Percentiles rank a stretch among this genome's conserved stretches.
Conservation (phyloP, 2,329 filamentous ascomycete species). For the Dactylellina drechsleri region DNA sequence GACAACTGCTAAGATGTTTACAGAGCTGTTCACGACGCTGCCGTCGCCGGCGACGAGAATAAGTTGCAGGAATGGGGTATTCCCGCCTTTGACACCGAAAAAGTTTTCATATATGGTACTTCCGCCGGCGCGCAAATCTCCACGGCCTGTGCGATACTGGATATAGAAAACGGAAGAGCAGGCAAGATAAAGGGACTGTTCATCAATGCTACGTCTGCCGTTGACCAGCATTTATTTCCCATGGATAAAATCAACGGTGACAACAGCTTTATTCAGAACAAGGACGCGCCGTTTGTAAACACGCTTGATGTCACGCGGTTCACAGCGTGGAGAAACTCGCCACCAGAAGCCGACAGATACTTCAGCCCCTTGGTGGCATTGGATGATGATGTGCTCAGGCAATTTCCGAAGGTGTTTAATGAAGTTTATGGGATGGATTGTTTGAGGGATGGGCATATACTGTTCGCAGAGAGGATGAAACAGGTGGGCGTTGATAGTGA, state of each 20-base stretch:
- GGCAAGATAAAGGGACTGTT: conserved; percentile 39
- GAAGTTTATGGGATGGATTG: conserved; percentile 48
- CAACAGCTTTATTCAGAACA: conserved; percentile 37
- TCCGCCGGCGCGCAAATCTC: conserved; percentile 39
- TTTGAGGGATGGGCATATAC: conserved; percentile 44
- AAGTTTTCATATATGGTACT: conserved; percentile 35
- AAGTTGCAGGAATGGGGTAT: conserved; percentile 28
- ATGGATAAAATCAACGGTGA: conserved; percentile 22
- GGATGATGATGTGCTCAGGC: conserved; percentile 24
- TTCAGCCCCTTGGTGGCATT: conserved; percentile 49
- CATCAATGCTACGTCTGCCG: conserved; percentile 9
- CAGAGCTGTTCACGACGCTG: conserved; percentile 13
- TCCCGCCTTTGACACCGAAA: conserved; percentile 28
- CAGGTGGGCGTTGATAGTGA: conserved; percentile 20
- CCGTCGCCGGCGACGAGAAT: background rate
- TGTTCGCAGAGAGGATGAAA: conserved; percentile 45
- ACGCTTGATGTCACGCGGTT: conserved; percentile 6
- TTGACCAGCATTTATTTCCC: conserved; percentile 38
- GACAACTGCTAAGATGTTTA: conserved; percentile 44
- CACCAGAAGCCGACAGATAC: conserved; percentile 33
- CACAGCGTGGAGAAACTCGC: conserved; percentile 40
- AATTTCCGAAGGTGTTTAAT: conserved; percentile 33
- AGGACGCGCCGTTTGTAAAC: conserved; percentile 39
- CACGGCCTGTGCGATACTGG: conserved; percentile 24
- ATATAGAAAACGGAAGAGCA: conserved; percentile 23